A percentile compares a stretch with the other conserved stretches of the same genome.
These are phyloP conservation scores for Penium margaritaceum DNA, from an alignment of 139 green algal genomes.

Conservation along the genomic window DNA sequence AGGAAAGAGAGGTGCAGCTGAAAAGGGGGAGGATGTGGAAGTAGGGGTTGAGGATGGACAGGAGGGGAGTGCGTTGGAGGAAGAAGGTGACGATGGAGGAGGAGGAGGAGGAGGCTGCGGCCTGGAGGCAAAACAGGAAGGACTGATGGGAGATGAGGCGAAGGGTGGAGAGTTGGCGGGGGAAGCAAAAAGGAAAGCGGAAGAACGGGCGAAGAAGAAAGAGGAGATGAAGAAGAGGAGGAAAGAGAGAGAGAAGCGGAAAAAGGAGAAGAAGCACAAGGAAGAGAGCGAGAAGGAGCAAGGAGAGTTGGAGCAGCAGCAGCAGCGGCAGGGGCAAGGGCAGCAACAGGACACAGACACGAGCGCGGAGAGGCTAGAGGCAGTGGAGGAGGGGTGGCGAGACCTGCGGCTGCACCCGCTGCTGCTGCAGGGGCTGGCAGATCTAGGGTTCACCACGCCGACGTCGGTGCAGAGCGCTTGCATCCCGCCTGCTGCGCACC, in stretches of 20 bases:
- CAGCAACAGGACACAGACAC: conserved; percentile 10
- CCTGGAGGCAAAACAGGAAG: neutral
- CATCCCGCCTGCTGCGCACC: conserved; percentile 30
- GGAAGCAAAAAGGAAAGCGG: neutral
- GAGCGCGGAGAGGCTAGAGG: too few relatives aligned
- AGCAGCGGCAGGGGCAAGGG: neutral
- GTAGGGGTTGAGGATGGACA: neutral
- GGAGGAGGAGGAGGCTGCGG: neutral
- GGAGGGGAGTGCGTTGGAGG: neutral
- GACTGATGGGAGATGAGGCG: neutral
- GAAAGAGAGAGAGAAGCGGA: neutral
- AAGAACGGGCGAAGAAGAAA: conserved; percentile 9
- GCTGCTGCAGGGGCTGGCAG: neutral
- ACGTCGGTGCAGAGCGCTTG: conserved; percentile 38
- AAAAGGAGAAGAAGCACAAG: neutral
- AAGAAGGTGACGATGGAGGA: neutral
- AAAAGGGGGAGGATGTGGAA: neutral
- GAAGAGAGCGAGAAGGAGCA: neutral
- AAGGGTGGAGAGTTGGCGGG: neutral
- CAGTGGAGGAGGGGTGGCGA: conserved; percentile 12
- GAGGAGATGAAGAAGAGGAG: conserved; percentile 8
- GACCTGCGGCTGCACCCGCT: conserved; percentile 35
- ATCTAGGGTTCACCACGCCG: conserved; percentile 40
- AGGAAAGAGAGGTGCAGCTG: neutral
- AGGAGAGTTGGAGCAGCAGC: neutral